These are phyloP conservation scores for Zymoseptoria pseudotritici DNA, from an alignment of 2,329 filamentous ascomycete species.

Conservation along the genomic window DNA sequence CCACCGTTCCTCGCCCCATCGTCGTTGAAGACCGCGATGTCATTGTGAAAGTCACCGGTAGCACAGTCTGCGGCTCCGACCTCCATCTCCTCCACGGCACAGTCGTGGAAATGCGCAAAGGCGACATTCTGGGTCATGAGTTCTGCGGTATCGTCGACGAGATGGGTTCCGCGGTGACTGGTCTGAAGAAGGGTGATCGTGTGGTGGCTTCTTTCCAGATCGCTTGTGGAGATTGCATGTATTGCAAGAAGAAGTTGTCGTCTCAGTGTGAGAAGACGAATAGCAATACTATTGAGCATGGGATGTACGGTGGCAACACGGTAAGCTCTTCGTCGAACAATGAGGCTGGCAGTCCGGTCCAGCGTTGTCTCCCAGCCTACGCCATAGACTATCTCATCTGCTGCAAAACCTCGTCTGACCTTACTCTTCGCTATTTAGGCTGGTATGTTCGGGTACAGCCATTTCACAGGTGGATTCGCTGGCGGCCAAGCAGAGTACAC, in stretches of 20 bases:
- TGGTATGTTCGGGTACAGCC: conserved; percentile 52
- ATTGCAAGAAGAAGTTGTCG: conserved; percentile 69
- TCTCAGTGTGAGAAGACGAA: conserved; percentile 78
- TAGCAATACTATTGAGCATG: conserved; percentile 60
- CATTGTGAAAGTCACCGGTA: conserved; percentile 68
- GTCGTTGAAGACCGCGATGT: conserved; percentile 69
- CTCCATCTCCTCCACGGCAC: conserved; percentile 49
- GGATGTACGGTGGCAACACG: conserved; percentile 72
- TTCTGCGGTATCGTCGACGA: conserved; percentile 46
- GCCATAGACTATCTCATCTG: background rate
- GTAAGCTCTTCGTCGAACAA: background rate
- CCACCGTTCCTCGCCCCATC: conserved; percentile 41
- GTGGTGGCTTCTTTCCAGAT: conserved; percentile 87
- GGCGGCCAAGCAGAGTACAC: conserved; percentile 85
- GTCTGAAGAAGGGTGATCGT: conserved; percentile 42
- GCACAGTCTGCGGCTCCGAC: conserved; percentile 55
- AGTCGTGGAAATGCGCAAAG: conserved; percentile 43
- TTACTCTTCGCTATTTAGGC: conserved; percentile 30
- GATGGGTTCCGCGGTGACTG: conserved; percentile 37
- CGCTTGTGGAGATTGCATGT: conserved; percentile 61
- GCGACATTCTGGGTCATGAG: conserved; percentile 47
- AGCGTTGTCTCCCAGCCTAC: background rate
- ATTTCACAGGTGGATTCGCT: conserved; percentile 80
- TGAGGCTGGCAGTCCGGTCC: background rate
- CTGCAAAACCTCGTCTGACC: background rate